Percentiles rank a stretch among this genome's conserved stretches.
Evolutionary conservation across 345 rosid species (phyloP).

Genomic region (Salix viminalis): DNA sequence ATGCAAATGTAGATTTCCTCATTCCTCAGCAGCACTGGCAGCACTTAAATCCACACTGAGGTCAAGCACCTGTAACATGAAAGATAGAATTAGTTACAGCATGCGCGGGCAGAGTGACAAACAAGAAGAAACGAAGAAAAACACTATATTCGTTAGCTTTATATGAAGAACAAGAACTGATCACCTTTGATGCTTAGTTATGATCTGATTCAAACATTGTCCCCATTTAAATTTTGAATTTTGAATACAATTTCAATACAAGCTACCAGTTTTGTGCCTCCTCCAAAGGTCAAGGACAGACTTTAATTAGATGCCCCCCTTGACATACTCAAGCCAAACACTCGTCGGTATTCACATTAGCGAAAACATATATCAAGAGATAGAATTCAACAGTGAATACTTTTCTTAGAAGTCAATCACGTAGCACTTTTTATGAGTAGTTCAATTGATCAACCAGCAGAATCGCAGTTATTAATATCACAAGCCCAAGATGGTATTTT

Average conservation of each 20-base stretch:
- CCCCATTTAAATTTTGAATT: not conserved
- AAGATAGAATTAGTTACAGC: too few relatives aligned
- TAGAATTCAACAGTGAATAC: not conserved
- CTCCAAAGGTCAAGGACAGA: not conserved
- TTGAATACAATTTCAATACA: not conserved
- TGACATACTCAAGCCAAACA: not conserved
- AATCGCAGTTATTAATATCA: not conserved
- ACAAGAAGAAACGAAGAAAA: not conserved
- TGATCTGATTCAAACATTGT: not conserved
- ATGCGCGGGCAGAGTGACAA: not conserved
- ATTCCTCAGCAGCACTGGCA: slow-evolving; percentile 89
- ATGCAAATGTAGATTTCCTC: slow-evolving; percentile 21
- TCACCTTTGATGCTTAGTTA: not conserved
- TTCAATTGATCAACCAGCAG: not conserved
- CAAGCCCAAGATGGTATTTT: not conserved
- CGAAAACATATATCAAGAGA: not conserved
- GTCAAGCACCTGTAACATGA: slow-evolving; percentile 57
- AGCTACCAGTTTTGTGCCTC: not conserved
- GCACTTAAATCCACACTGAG: slow-evolving; percentile 86
- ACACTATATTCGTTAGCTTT: not conserved
- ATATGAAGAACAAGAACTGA: not conserved
- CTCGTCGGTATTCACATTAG: not conserved
- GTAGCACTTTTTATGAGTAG: not conserved
- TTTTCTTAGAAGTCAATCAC: not conserved
- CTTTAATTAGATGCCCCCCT: not conserved